A percentile compares a stretch with the other conserved stretches of the same genome.
Evolutionary conservation across 2,329 filamentous ascomycete species (phyloP).

Genomic region (Fusarium liriodendri): DNA sequence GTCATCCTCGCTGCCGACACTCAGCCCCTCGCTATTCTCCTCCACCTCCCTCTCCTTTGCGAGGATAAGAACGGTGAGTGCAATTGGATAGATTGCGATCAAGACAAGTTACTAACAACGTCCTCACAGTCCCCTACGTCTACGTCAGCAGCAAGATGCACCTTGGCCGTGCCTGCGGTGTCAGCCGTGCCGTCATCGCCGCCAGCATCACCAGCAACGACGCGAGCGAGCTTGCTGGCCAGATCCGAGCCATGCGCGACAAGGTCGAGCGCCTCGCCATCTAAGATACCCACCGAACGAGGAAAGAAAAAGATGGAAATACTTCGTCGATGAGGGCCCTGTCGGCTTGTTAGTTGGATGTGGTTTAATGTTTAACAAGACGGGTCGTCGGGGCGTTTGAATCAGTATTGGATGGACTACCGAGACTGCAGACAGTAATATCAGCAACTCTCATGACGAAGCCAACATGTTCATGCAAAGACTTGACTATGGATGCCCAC

Average conservation of each 20-base stretch:
- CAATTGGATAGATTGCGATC: background rate
- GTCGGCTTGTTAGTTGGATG: slow-evolving; percentile 17
- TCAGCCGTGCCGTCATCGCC: slow-evolving; percentile 87
- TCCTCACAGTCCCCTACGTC: slow-evolving; percentile 63
- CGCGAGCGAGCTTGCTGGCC: slow-evolving; percentile 84
- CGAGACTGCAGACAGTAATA: slow-evolving; percentile 35
- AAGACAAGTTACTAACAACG: slow-evolving; percentile 22
- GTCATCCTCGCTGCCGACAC: slow-evolving; percentile 92
- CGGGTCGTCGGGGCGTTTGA: slow-evolving; percentile 14
- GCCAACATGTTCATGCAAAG: background rate
- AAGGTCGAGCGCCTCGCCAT: slow-evolving; percentile 97
- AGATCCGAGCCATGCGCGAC: slow-evolving; percentile 90
- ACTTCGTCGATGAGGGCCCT: slow-evolving; percentile 21
- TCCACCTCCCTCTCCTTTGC: slow-evolving; percentile 88
- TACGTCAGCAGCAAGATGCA: slow-evolving; percentile 84
- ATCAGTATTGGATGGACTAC: slow-evolving; percentile 31
- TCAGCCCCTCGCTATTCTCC: slow-evolving; percentile 84
- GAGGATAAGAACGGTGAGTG: slow-evolving; percentile 75
- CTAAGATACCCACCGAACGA: slow-evolving; percentile 61
- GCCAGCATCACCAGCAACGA: slow-evolving; percentile 93
- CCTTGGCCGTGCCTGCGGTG: slow-evolving; percentile 89
- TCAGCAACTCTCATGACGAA: slow-evolving; percentile 36
- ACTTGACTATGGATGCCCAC: background rate
- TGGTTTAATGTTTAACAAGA: slow-evolving; percentile 23
- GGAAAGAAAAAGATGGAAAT: slow-evolving; percentile 32